phyloP scores from a whole-genome alignment of 2,329 filamentous ascomycete species.

The Coniochaeta sp. region DNA sequence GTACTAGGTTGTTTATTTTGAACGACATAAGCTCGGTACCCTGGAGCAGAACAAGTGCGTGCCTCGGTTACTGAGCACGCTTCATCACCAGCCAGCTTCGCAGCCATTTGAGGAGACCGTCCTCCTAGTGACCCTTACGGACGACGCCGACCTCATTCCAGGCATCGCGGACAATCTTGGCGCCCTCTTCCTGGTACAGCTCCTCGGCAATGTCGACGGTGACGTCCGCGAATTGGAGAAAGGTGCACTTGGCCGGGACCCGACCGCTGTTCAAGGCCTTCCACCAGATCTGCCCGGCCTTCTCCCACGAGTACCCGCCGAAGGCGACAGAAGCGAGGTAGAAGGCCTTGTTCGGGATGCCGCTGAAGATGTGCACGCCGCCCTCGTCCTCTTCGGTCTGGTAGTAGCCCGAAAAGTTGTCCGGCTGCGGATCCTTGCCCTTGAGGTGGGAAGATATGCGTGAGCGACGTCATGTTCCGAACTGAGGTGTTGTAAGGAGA shows the following conservation, averaged over 20 bases:
- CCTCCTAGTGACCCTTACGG: constrained; percentile 8
- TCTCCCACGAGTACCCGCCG: constrained; percentile 47
- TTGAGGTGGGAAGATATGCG: constrained; percentile 10
- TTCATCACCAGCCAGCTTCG: background rate
- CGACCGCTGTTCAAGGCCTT: constrained; percentile 35
- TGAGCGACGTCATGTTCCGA: background rate
- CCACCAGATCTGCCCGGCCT: constrained; percentile 46
- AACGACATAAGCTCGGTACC: background rate
- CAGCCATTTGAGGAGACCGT: background rate
- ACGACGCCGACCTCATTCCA: constrained; percentile 41
- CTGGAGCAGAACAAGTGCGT: background rate
- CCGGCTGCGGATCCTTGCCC: constrained; percentile 46
- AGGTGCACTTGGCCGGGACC: constrained; percentile 31
- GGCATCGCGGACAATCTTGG: constrained; percentile 34
- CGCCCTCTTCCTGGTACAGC: constrained; percentile 31
- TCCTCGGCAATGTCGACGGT: constrained; percentile 37
- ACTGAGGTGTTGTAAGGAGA: background rate
- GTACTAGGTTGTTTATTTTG: background rate
- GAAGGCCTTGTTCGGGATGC: constrained; percentile 51
- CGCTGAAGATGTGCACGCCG: constrained; percentile 48
- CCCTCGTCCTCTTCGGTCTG: constrained; percentile 36
- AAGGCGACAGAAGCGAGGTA: constrained; percentile 38
- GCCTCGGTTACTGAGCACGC: background rate
- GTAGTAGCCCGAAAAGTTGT: constrained; percentile 28
- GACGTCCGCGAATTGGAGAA: constrained; percentile 40